Evolutionary conservation across 129 eudicot genomes (phyloP).

Genomic region (Centaurea solstitialis): DNA sequence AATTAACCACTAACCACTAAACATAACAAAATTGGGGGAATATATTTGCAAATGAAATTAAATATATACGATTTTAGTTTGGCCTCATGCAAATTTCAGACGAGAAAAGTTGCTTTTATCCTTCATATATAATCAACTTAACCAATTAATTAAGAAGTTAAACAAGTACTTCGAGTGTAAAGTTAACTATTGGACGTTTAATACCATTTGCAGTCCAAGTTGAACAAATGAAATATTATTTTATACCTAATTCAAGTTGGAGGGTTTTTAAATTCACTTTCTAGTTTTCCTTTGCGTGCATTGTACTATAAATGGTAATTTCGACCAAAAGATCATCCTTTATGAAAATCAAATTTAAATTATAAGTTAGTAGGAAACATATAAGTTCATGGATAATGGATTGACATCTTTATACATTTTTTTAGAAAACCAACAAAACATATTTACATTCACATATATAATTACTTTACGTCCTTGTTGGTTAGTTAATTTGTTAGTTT

Average conservation of each 20-base stretch:
- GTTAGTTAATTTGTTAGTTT: neutral
- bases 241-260: neutral
- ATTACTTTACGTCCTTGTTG: neutral
- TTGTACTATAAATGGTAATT: neutral
- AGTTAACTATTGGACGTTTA: neutral
- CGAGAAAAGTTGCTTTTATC: neutral
- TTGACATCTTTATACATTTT: too few species aligned
- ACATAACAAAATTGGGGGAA: slow-evolving; percentile 20
- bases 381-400: too few species aligned
- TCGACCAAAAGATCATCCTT: too few species aligned
- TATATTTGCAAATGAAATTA: slow-evolving; percentile 3
- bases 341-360: neutral
- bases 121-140: neutral
- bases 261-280: neutral
- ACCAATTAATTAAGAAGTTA: neutral
- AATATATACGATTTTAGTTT: neutral
- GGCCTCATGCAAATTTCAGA: neutral
- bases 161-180: neutral
- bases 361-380: neutral
- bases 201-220: neutral
- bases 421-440: too few species aligned
- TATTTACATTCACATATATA: neutral
- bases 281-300: neutral
- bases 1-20: slow-evolving; percentile 21
- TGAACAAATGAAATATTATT: neutral